phyloP scores from a whole-genome alignment of 345 rosid genomes.

The Salix koriyanagi region DNA sequence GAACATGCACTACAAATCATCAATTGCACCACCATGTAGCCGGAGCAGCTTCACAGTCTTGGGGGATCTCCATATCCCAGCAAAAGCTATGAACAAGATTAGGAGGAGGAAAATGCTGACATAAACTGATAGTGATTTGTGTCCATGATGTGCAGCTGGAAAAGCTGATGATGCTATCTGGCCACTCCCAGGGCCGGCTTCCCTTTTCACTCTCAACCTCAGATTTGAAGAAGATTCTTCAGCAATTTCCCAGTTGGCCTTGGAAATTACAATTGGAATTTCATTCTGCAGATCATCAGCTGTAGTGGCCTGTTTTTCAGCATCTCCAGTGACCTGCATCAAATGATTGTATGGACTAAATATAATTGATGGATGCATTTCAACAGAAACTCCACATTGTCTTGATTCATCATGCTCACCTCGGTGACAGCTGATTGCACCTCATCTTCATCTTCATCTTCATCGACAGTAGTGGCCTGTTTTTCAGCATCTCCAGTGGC shows the following conservation, averaged over 20 bases:
- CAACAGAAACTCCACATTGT: background rate
- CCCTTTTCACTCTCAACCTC: conserved; percentile 33
- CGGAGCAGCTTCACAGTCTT: background rate
- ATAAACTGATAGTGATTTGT: conserved; percentile 4
- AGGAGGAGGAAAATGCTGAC: conserved; percentile 18
- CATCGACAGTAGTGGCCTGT: conserved; percentile 4
- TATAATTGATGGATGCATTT: background rate
- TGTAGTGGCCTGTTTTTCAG: conserved; percentile 3
- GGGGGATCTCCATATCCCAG: conserved; percentile 20
- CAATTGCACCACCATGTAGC: background rate
- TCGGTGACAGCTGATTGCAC: conserved; percentile 35
- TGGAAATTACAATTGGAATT: conserved; percentile 3
- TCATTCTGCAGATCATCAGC: conserved; percentile 14
- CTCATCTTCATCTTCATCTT: conserved; percentile 42
- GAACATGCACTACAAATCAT: background rate
- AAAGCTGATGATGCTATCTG: conserved; percentile 9
- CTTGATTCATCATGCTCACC: conserved; percentile 29
- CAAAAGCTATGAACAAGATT: conserved; percentile 1
- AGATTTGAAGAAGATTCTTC: conserved; percentile 19
- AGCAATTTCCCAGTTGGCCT: conserved; percentile 10
- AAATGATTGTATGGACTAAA: background rate
- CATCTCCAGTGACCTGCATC: conserved; percentile 32
- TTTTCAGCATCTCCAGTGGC: conserved; percentile 17
- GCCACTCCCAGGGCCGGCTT: conserved; percentile 2
- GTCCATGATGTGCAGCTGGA: background rate